These are phyloP conservation scores for Echeveria elegans DNA, from an alignment of 164 flowering plant species.

Conservation along the genomic window DNA sequence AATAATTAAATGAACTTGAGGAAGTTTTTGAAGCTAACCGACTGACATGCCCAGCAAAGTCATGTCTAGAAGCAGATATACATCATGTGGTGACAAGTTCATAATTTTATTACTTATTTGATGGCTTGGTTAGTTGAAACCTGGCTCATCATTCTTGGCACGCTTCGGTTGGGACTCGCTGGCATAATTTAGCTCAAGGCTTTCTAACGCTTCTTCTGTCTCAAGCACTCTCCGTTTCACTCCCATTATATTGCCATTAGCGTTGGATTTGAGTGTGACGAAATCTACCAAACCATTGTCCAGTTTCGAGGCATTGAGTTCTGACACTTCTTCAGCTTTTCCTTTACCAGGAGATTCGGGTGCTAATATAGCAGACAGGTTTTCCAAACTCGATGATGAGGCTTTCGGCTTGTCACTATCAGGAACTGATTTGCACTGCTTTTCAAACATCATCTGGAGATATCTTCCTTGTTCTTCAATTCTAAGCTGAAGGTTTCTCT, in stretches of 20 bases:
- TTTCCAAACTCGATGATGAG: constrained; percentile 25
- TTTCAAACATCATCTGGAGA: constrained; percentile 94
- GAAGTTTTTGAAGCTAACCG: not conserved
- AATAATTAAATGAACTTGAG: not conserved
- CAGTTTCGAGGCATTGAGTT: not conserved
- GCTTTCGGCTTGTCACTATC: constrained; percentile 26
- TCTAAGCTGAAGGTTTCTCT: constrained; percentile 80
- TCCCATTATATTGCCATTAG: not conserved
- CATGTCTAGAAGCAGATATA: not conserved
- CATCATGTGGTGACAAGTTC: not conserved
- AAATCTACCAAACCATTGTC: not conserved
- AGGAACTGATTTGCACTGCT: constrained; percentile 43
- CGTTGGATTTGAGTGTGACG: not conserved
- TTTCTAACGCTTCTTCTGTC: not conserved
- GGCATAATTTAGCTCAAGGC: not conserved
- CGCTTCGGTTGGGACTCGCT: not conserved
- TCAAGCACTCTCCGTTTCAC: not conserved
- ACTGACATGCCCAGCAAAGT: not conserved
- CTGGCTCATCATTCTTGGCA: constrained; percentile 1
- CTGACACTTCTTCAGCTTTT: constrained; percentile 1
- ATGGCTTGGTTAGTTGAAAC: not conserved
- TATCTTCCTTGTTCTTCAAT: constrained; percentile 86
- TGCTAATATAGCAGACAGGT: constrained; percentile 20
- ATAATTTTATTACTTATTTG: not conserved
- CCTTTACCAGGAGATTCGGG: constrained; percentile 17